A percentile compares a stretch with the other conserved stretches of the same genome.
Conservation (phyloP, 805 yeast species). For the Cyberlindnera bimundalis region DNA sequence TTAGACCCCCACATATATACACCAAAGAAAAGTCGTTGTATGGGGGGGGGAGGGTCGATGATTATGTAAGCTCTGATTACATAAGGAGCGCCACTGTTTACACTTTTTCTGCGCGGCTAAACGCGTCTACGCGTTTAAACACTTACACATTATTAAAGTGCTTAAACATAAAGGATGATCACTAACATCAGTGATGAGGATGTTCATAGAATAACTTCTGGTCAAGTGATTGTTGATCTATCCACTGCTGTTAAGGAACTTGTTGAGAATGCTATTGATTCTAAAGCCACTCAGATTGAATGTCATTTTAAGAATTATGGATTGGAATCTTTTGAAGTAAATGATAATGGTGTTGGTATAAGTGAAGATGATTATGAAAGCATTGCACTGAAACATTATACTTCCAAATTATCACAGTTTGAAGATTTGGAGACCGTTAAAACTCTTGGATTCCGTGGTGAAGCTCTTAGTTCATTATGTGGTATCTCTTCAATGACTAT, state of each 20-base stretch:
- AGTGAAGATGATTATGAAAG: constrained; percentile 44
- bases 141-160: no score
- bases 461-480: constrained; percentile 71
- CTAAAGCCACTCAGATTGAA: constrained; percentile 65
- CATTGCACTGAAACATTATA: constrained; percentile 59
- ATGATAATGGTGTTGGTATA: constrained; percentile 71
- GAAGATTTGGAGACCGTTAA: constrained; percentile 48
- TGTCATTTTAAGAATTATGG: constrained; percentile 71
- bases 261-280: constrained; percentile 85
- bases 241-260: constrained; percentile 79
- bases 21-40: no score
- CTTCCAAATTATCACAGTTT: constrained; percentile 60
- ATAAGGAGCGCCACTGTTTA: no score
- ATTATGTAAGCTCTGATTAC: no score
- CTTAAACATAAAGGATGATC: constrained; percentile 9
- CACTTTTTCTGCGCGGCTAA: no score
- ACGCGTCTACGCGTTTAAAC: no score
- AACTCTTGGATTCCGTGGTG: constrained; percentile 78
- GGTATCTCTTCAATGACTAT: constrained; percentile 48
- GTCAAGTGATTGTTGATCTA: constrained; percentile 85
- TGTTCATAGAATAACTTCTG: constrained; percentile 78
- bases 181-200: constrained; percentile 35
- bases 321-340: constrained; percentile 60
- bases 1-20: no score
- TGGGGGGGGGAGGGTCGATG: no score